Percentiles rank a stretch among this genome's conserved stretches.
phyloP scores from a whole-genome alignment of 2,329 filamentous ascomycete species.

The Aureobasidium sp. region DNA sequence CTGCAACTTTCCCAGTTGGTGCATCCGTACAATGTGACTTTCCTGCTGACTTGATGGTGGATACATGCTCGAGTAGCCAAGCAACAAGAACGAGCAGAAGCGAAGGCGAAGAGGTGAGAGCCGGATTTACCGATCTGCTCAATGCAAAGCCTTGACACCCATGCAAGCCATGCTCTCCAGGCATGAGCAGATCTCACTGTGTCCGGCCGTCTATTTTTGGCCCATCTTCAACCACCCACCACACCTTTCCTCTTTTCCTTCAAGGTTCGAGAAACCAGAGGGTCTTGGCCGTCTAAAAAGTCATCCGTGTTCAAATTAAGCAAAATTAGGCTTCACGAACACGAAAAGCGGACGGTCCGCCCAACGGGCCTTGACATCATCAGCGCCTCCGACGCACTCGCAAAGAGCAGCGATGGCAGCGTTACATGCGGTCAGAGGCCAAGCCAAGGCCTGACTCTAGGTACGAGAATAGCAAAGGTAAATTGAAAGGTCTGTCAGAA shows the following conservation, averaged over 20 bases:
- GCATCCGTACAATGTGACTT: neutral
- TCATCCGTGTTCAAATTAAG: neutral
- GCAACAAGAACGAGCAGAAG: neutral
- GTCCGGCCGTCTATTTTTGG: constrained; percentile 5
- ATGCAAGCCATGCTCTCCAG: neutral
- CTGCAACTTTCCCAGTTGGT: neutral
- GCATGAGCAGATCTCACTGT: constrained; percentile 4
- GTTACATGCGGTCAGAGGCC: constrained; percentile 7
- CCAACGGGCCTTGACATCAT: constrained; percentile 12
- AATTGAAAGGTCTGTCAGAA: neutral
- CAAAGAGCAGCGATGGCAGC: neutral
- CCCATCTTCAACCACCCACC: neutral
- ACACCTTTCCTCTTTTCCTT: neutral
- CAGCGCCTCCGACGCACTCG: neutral
- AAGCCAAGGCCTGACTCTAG: neutral
- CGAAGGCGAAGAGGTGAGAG: neutral
- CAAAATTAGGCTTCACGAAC: constrained; percentile 11
- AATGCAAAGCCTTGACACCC: neutral
- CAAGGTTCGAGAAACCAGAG: neutral
- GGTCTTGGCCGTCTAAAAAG: neutral
- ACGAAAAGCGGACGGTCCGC: constrained; percentile 9
- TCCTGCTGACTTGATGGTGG: neutral
- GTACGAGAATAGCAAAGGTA: constrained; percentile 11
- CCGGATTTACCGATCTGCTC: neutral
- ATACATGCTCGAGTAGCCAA: neutral